Base-by-base conservation (phyloP, 441 rosid genomes). In the Gossypium laxum region DNA sequence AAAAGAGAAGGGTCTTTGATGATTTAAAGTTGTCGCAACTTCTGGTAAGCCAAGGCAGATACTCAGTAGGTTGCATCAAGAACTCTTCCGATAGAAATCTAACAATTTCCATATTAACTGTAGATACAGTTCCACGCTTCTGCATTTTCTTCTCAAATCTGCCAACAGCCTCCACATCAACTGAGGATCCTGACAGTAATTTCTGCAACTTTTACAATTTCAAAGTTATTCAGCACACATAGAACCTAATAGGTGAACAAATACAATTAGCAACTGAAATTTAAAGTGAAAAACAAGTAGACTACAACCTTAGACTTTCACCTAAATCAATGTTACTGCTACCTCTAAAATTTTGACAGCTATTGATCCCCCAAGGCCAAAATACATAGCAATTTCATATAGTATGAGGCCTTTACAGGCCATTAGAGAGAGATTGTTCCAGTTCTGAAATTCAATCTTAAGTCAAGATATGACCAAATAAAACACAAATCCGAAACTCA, bases 1-100 rank as follows among this genome's bases (percentile, higher is more conserved):
- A 74, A 81, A 87, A 79, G 79, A 90, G 77, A 52, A 96, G 82
- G 0, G 90, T 88, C 91, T 87, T 90, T 22, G 96, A 89, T 66
- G 83, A 63, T 75, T 77, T 74, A 69, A 70, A 77, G 67, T 85
- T 81, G 57, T 77, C 74, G 82, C 84, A 83, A 74, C 85, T 88
- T 78, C 75, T 72, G 52, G 74, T 75, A 75, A 96, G 78, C 93
- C 92, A 87, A 21, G 85, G 81, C 73, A 87, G 55, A 54, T 73
- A 74, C 41, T 88, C 88, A 77, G 71, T 78, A 64, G 96, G 92
- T 43, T 78, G 70, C 76, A 48, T 57, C 71, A 79, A 73, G 71
- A 93, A 80, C 51, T 76, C 70, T 47, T 86, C 88, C 17, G 89
- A 91, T 84, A 92, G 76, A 81, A 82, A 73, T 77, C 81, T 80